Evolutionary conservation across 164 flowering plant species (phyloP).

Genomic region (Malania oleifera): DNA sequence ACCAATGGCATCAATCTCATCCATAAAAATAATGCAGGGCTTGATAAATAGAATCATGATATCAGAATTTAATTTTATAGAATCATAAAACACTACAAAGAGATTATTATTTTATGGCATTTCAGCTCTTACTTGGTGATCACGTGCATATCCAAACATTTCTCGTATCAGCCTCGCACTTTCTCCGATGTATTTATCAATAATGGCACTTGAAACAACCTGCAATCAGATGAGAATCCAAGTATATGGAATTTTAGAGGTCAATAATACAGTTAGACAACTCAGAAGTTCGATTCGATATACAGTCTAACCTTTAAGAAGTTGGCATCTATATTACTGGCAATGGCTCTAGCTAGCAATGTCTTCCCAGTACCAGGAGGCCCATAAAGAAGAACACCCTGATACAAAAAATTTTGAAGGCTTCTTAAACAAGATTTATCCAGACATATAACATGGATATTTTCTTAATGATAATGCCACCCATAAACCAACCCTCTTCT

Average conservation of each 20-base stretch:
- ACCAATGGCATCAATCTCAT: constrained; percentile 98
- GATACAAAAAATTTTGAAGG: constrained; percentile 10
- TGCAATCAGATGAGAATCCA: constrained; percentile 17
- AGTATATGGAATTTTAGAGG: not conserved
- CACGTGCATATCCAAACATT: constrained; percentile 95
- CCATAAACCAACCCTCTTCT: too few species aligned
- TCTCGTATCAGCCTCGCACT: constrained; percentile 93
- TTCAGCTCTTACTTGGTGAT: constrained; percentile 67
- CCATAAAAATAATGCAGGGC: constrained; percentile 99
- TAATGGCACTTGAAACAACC: constrained; percentile 96
- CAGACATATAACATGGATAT: not conserved
- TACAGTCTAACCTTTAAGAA: constrained; percentile 63
- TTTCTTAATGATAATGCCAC: too few species aligned
- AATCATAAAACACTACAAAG: not conserved
- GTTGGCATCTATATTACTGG: constrained; percentile 93
- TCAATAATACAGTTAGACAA: not conserved
- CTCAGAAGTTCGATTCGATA: not conserved
- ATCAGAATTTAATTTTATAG: not conserved
- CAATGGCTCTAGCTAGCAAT: constrained; percentile 84
- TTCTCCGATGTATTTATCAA: constrained; percentile 93
- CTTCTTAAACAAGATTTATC: not conserved
- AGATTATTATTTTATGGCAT: not conserved
- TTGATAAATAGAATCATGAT: constrained; percentile 21
- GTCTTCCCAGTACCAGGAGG: constrained; percentile 99
- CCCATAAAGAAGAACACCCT: constrained; percentile 97